Percentiles rank a stretch among this genome's conserved stretches.
phyloP scores from a whole-genome alignment of 1,284 basidiomycete genomes.

The Rhodotorula sp. region DNA sequence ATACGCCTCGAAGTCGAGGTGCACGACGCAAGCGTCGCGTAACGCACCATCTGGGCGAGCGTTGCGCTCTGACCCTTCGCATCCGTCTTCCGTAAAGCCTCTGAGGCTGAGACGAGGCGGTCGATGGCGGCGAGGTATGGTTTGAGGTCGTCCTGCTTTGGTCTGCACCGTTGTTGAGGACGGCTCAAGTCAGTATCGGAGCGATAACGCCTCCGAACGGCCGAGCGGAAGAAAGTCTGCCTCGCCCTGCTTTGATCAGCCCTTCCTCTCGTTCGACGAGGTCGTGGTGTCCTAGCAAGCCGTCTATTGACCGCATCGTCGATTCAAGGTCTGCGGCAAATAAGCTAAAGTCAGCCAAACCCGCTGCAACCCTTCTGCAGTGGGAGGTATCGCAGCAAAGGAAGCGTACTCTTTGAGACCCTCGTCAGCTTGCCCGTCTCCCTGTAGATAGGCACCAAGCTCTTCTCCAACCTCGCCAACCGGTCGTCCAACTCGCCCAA shows the following conservation, averaged over 20 bases:
- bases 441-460: constrained; percentile 43
- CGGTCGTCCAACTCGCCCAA: constrained; percentile 51
- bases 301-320: constrained; percentile 43
- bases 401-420: constrained; percentile 34
- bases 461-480: constrained; percentile 41
- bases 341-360: constrained; percentile 2
- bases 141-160: constrained; percentile 30
- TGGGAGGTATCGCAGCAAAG: neutral
- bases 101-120: constrained; percentile 32
- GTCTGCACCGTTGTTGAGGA: constrained; percentile 6
- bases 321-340: constrained; percentile 37
- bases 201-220: neutral
- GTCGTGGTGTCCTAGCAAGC: constrained; percentile 42
- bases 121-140: constrained; percentile 38
- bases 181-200: too few species aligned
- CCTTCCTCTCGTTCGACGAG: constrained; percentile 42
- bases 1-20: too few species aligned
- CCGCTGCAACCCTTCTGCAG: neutral
- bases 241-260: constrained; percentile 37
- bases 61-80: constrained; percentile 33
- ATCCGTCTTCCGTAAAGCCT: constrained; percentile 38
- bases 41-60: constrained; percentile 32
- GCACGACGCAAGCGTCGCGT: neutral
- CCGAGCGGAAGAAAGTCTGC: neutral
- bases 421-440: constrained; percentile 37